Percentiles rank a stretch among this genome's conserved stretches.
Evolutionary conservation across 257 asterid genomes (phyloP).

Genomic region (Handroanthus guayacan): DNA sequence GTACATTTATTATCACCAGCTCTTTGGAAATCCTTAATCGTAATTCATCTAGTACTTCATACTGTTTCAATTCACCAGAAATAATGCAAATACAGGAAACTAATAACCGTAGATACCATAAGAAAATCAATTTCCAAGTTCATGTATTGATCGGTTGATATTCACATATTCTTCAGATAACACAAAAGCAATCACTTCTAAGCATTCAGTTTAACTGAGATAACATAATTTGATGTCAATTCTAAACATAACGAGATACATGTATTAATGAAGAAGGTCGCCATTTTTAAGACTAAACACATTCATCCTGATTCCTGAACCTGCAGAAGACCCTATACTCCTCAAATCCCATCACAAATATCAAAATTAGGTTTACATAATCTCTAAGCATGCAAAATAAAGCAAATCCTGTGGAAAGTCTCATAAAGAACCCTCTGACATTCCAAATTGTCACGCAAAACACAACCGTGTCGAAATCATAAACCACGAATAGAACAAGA

Average conservation of each 20-base stretch:
- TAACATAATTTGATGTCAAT: neutral
- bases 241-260: neutral
- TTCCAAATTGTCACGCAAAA: neutral
- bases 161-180: too few relatives aligned
- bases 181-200: too few relatives aligned
- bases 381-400: slow-evolving; percentile 3
- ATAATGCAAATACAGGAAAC: too few relatives aligned
- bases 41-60: too few relatives aligned
- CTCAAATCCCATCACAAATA: slow-evolving; percentile 7
- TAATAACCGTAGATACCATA: too few relatives aligned
- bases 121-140: too few relatives aligned
- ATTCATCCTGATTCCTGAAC: neutral
- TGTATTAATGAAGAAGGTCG: neutral
- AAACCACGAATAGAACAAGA: slow-evolving; percentile 12
- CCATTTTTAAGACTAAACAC: neutral
- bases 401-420: neutral
- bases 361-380: slow-evolving; percentile 3
- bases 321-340: slow-evolving; percentile 12
- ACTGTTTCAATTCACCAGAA: too few relatives aligned
- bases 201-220: neutral
- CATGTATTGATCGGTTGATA: too few relatives aligned
- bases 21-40: too few relatives aligned
- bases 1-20: too few relatives aligned
- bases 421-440: neutral
- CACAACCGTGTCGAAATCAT: neutral